Conservation (phyloP, 768 basidiomycete species). For the Suillus tomentosus region DNA sequence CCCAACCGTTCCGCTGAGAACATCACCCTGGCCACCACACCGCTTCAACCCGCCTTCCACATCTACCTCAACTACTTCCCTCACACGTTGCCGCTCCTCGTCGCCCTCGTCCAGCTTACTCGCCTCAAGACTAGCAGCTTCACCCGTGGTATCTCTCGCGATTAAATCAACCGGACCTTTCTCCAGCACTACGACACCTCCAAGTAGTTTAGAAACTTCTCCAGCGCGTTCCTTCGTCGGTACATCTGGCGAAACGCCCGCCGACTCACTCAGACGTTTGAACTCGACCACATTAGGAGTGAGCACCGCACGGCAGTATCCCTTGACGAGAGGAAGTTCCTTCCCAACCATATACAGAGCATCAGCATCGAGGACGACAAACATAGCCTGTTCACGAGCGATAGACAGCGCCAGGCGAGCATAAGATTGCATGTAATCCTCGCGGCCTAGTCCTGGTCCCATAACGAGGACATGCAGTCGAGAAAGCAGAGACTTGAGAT, state of each 20-base stretch:
- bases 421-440: slow-evolving; percentile 84
- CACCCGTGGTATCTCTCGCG: slow-evolving; percentile 69
- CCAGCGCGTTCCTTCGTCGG: slow-evolving; percentile 61
- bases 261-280: slow-evolving; percentile 73
- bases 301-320: slow-evolving; percentile 84
- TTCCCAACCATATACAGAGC: slow-evolving; percentile 83
- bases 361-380: slow-evolving; percentile 93
- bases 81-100: slow-evolving; percentile 51
- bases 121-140: slow-evolving; percentile 45
- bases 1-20: slow-evolving; percentile 85
- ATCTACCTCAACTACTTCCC: slow-evolving; percentile 67
- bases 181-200: slow-evolving; percentile 87
- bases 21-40: slow-evolving; percentile 96
- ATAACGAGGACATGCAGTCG: slow-evolving; percentile 92
- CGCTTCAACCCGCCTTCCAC: slow-evolving; percentile 83
- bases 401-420: slow-evolving; percentile 76
- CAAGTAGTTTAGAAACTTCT: slow-evolving; percentile 70
- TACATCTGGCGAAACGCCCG: slow-evolving; percentile 60
- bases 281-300: slow-evolving; percentile 97
- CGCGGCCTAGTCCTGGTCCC: slow-evolving; percentile 93
- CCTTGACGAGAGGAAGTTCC: slow-evolving; percentile 71
- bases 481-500: slow-evolving; percentile 68
- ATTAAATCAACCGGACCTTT: slow-evolving; percentile 87
- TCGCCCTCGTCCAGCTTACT: slow-evolving; percentile 47
- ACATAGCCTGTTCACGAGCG: slow-evolving; percentile 77